A percentile compares a stretch with the other conserved stretches of the same genome.
These are phyloP conservation scores for Pythium sukuiense DNA, from an alignment of 352 stramenopile species.

Conservation along the genomic window DNA sequence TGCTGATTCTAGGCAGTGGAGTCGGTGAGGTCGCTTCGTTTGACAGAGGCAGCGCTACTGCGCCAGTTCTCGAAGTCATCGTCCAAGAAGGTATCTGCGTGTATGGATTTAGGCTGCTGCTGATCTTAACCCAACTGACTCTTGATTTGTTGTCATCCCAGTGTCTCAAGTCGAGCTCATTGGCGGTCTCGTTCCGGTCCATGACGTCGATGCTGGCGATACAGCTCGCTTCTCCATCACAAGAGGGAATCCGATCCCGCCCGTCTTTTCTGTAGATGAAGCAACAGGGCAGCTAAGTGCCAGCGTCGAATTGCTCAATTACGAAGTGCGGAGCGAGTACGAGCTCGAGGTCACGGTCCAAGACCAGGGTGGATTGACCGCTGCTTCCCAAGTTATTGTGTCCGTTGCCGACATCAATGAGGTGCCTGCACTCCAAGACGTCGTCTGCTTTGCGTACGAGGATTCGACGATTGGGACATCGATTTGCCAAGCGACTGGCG, in stretches of 20 bases:
- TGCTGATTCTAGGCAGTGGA: conserved; percentile 47
- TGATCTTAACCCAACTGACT: not conserved
- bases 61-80: conserved; percentile 39
- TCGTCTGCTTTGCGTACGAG: conserved; percentile 23
- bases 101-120: no score
- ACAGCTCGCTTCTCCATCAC: conserved; percentile 14
- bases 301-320: conserved; percentile 25
- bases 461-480: not conserved
- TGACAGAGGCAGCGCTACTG: conserved; percentile 25
- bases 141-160: not conserved
- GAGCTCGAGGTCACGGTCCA: conserved; percentile 13
- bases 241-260: conserved; percentile 17
- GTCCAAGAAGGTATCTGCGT: conserved; percentile 38
- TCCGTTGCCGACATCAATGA: conserved; percentile 29
- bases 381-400: conserved; percentile 11
- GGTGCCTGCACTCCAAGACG: conserved; percentile 11
- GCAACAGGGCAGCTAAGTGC: conserved; percentile 18
- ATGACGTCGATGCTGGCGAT: conserved; percentile 26
- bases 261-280: conserved; percentile 19
- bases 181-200: conserved; percentile 8
- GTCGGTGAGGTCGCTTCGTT: conserved; percentile 52
- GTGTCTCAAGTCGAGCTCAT: conserved; percentile 17
- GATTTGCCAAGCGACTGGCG: conserved; percentile 20
- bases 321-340: conserved; percentile 20
- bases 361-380: conserved; percentile 19